Evolutionary conservation across 2,329 filamentous ascomycete genomes (phyloP).

Genomic region (Hortaea sp.): DNA sequence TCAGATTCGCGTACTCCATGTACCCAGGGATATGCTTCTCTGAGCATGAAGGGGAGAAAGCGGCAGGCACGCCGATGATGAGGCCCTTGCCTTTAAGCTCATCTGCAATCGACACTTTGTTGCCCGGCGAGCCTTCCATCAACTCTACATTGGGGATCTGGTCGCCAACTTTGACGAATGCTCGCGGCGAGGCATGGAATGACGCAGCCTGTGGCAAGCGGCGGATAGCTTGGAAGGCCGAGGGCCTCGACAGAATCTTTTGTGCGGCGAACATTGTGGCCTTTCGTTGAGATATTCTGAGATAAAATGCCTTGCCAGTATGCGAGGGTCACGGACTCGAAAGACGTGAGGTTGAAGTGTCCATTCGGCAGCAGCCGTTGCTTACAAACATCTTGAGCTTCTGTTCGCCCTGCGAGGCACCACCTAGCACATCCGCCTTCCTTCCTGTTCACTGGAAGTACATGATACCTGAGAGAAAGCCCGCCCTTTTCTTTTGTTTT

Average conservation of each 20-base stretch:
- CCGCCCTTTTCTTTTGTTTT: too few relatives aligned
- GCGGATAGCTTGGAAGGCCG: background rate
- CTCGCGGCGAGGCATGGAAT: slow-evolving; percentile 57
- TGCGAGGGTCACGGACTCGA: too few relatives aligned
- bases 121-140: slow-evolving; percentile 78
- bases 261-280: background rate
- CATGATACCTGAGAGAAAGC: too few relatives aligned
- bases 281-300: background rate
- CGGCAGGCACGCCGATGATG: slow-evolving; percentile 68
- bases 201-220: slow-evolving; percentile 1
- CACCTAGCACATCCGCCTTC: too few relatives aligned
- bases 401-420: too few relatives aligned
- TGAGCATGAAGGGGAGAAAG: slow-evolving; percentile 28
- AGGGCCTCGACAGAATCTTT: background rate
- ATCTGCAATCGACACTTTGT: slow-evolving; percentile 77
- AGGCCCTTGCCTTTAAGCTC: slow-evolving; percentile 70
- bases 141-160: slow-evolving; percentile 65
- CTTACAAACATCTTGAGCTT: too few relatives aligned
- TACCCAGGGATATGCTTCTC: slow-evolving; percentile 74
- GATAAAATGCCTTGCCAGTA: too few relatives aligned
- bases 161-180: slow-evolving; percentile 68
- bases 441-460: too few relatives aligned
- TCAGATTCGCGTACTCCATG: slow-evolving; percentile 67
- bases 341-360: too few relatives aligned
- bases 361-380: too few relatives aligned